phyloP scores from a whole-genome alignment of 2,329 filamentous ascomycete species.

The Fusarium veterinarium region DNA sequence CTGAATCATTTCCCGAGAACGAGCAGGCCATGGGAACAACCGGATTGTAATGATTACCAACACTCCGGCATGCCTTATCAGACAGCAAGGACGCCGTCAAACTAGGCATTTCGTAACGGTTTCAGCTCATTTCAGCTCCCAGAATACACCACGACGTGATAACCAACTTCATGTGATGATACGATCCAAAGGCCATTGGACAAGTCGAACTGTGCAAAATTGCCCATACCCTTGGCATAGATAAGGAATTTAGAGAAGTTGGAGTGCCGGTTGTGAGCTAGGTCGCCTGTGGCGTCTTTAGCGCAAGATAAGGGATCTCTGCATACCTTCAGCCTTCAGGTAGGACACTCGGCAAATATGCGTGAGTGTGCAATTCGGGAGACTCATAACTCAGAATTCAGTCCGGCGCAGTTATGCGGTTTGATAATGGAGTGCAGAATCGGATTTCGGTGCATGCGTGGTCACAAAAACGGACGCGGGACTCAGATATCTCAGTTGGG shows the following conservation, averaged over 20 bases:
- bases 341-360: constrained; percentile 1
- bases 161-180: constrained; percentile 1
- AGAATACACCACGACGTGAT: constrained; percentile 9
- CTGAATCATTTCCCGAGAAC: neutral
- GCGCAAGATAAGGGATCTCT: constrained; percentile 39
- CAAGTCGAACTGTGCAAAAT: neutral
- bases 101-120: neutral
- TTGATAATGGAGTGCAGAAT: neutral
- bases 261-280: constrained; percentile 1
- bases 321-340: constrained; percentile 10
- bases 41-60: neutral
- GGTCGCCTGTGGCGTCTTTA: constrained; percentile 32
- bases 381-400: neutral
- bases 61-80: constrained; percentile 20
- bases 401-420: neutral
- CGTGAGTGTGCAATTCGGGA: neutral
- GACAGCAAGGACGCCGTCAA: neutral
- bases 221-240: constrained; percentile 16
- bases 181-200: neutral
- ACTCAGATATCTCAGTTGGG: constrained; percentile 11
- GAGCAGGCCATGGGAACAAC: neutral
- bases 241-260: constrained; percentile 19
- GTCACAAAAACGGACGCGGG: constrained; percentile 12
- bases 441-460: neutral
- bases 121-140: constrained; percentile 13